Conservation (phyloP, 2,329 filamentous ascomycete genomes). For the Geoglossum cookeanum region DNA sequence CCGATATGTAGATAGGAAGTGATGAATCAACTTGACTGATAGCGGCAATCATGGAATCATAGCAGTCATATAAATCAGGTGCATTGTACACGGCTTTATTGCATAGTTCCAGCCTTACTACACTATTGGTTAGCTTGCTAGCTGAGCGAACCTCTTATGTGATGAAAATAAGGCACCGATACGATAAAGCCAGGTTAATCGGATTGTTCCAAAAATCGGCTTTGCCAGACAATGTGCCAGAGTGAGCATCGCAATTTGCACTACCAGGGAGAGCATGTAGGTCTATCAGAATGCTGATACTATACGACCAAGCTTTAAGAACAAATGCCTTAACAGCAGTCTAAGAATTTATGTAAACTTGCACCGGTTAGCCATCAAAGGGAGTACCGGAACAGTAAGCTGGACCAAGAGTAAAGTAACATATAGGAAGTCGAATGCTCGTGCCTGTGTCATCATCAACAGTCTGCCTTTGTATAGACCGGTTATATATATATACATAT, state of each 20-base stretch:
- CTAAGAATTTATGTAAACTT: conserved; percentile 36
- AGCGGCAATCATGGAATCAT: conserved; percentile 29
- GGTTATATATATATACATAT: too few relatives aligned
- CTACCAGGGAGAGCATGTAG: conserved; percentile 39
- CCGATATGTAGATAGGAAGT: conserved; percentile 37
- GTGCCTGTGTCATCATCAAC: conserved; percentile 18
- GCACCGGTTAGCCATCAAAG: conserved; percentile 26
- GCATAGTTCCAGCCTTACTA: conserved; percentile 37
- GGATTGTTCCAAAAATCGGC: conserved; percentile 31
- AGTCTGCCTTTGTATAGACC: too few relatives aligned
- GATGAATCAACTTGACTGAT: conserved; percentile 28
- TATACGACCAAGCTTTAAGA: conserved; percentile 23
- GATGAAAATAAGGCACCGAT: conserved; percentile 30
- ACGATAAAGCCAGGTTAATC: conserved; percentile 26
- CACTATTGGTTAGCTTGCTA: conserved; percentile 16
- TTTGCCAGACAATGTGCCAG: conserved; percentile 31
- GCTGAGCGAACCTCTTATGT: conserved; percentile 26
- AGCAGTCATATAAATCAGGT: conserved; percentile 36
- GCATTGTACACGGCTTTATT: conserved; percentile 35
- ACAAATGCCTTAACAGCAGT: conserved; percentile 28
- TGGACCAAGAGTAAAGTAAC: conserved; percentile 36
- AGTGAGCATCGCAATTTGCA: conserved; percentile 35
- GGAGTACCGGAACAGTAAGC: conserved; percentile 30
- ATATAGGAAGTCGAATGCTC: conserved; percentile 39
- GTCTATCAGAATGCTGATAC: conserved; percentile 38